These are phyloP conservation scores for Schizonepeta tenuifolia DNA, from an alignment of 257 asterid species.

Conservation along the genomic window DNA sequence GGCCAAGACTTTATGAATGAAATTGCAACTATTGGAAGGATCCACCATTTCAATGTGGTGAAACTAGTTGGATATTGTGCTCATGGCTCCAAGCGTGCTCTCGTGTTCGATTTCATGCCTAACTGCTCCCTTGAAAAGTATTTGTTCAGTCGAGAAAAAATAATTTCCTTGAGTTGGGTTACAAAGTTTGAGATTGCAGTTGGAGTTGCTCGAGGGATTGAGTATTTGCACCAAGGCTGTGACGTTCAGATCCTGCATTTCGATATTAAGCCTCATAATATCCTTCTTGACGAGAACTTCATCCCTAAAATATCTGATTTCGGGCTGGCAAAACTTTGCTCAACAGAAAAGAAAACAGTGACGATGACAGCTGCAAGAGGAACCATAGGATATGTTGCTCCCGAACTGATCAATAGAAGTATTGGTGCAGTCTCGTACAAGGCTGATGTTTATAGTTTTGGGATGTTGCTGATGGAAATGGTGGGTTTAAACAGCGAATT, in stretches of 20 bases:
- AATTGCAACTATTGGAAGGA: slow-evolving; percentile 39
- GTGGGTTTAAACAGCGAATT: slow-evolving; percentile 24
- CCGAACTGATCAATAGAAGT: slow-evolving; percentile 29
- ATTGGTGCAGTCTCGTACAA: slow-evolving; percentile 31
- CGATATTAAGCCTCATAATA: slow-evolving; percentile 44
- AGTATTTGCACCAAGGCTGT: slow-evolving; percentile 37
- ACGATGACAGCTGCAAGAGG: slow-evolving; percentile 36
- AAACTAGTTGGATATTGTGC: slow-evolving; percentile 24
- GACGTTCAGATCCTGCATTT: slow-evolving; percentile 36
- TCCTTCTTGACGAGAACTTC: slow-evolving; percentile 37
- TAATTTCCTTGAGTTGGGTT: slow-evolving; percentile 17
- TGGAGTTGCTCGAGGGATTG: slow-evolving; percentile 43
- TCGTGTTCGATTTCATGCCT: slow-evolving; percentile 10
- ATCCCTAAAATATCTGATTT: slow-evolving; percentile 39
- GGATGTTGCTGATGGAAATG: slow-evolving; percentile 38
- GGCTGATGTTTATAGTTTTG: slow-evolving; percentile 45
- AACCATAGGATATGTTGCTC: slow-evolving; percentile 43
- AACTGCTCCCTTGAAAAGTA: slow-evolving; percentile 31
- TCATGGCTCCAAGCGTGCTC: neutral
- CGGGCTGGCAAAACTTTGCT: slow-evolving; percentile 30
- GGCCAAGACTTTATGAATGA: slow-evolving; percentile 47
- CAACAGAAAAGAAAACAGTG: slow-evolving; percentile 8
- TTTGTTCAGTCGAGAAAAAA: neutral
- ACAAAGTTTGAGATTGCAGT: slow-evolving; percentile 36
- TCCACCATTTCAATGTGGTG: slow-evolving; percentile 15